phyloP scores from a whole-genome alignment of 805 yeast species.

The Candida ulmi region DNA sequence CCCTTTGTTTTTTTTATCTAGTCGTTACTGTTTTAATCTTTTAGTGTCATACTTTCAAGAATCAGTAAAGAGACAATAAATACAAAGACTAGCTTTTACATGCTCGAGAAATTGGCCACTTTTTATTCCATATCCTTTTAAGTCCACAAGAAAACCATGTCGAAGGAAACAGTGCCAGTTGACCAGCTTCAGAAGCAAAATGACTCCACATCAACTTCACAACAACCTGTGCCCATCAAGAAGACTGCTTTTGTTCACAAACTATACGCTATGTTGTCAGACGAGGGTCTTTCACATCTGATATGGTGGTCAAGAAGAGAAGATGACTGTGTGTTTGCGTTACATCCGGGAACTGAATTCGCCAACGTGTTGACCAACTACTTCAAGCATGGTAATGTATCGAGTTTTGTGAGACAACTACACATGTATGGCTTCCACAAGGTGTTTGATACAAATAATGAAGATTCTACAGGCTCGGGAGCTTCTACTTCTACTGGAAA shows the following conservation, averaged over 20 bases:
- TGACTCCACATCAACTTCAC: not conserved
- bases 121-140: too few species aligned
- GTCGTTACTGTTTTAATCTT: too few species aligned
- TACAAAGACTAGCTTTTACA: too few species aligned
- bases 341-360: slow-evolving; percentile 61
- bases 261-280: slow-evolving; percentile 57
- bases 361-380: slow-evolving; percentile 59
- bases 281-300: slow-evolving; percentile 42
- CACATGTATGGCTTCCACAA: slow-evolving; percentile 98
- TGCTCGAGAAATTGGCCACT: too few species aligned
- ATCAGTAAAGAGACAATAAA: too few species aligned
- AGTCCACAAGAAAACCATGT: too few species aligned
- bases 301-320: slow-evolving; percentile 57
- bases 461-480: slow-evolving; percentile 5
- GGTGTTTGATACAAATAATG: slow-evolving; percentile 30
- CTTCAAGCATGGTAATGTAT: slow-evolving; percentile 91
- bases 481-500: not conserved
- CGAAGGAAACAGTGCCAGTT: not conserved
- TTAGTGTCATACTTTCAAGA: too few species aligned
- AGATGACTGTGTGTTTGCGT: slow-evolving; percentile 50
- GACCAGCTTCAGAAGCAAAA: not conserved
- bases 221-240: slow-evolving; percentile 3
- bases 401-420: slow-evolving; percentile 87
- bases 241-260: slow-evolving; percentile 56
- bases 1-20: too few species aligned